These are phyloP conservation scores for Phyllosticta citriasiana DNA, from an alignment of 2,329 filamentous ascomycete genomes.

Conservation along the genomic window DNA sequence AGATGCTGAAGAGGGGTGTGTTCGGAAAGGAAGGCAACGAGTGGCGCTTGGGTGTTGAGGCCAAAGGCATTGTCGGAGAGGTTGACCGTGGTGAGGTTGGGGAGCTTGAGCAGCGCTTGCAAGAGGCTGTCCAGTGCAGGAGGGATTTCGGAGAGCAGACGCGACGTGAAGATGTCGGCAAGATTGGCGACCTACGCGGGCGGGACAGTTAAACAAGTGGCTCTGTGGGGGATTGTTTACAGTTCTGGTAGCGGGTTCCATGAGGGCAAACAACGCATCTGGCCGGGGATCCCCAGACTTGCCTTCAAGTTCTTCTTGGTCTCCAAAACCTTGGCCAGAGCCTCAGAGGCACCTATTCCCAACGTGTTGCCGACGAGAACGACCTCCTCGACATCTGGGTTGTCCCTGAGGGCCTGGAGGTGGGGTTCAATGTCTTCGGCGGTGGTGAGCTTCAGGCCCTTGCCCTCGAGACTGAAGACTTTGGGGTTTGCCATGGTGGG, in stretches of 20 bases:
- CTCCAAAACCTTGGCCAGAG: slow-evolving; percentile 70
- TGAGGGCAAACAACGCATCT: neutral
- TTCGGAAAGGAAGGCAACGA: slow-evolving; percentile 81
- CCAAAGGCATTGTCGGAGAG: slow-evolving; percentile 98
- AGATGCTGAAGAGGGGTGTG: slow-evolving; percentile 89
- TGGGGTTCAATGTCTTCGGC: slow-evolving; percentile 78
- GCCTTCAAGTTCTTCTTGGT: slow-evolving; percentile 77
- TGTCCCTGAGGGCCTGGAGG: slow-evolving; percentile 62
- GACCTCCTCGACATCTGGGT: slow-evolving; percentile 72
- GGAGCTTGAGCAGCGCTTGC: slow-evolving; percentile 74
- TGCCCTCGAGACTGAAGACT: slow-evolving; percentile 83
- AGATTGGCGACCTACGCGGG: slow-evolving; percentile 62
- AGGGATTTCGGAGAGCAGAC: slow-evolving; percentile 87
- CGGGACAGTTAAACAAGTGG: neutral
- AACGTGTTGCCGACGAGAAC: slow-evolving; percentile 84
- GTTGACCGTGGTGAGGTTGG: slow-evolving; percentile 82
- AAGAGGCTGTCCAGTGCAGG: slow-evolving; percentile 78
- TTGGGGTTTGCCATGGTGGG: slow-evolving; percentile 47
- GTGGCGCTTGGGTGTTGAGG: slow-evolving; percentile 83
- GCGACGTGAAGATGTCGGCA: slow-evolving; percentile 94
- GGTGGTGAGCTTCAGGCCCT: slow-evolving; percentile 83
- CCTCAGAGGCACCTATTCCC: slow-evolving; percentile 77
- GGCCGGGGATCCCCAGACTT: slow-evolving; percentile 17
- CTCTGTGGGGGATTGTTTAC: neutral
- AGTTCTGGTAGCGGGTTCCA: neutral